Conservation (phyloP, 495 filamentous ascomycete species). For the Lepraria neglecta region DNA sequence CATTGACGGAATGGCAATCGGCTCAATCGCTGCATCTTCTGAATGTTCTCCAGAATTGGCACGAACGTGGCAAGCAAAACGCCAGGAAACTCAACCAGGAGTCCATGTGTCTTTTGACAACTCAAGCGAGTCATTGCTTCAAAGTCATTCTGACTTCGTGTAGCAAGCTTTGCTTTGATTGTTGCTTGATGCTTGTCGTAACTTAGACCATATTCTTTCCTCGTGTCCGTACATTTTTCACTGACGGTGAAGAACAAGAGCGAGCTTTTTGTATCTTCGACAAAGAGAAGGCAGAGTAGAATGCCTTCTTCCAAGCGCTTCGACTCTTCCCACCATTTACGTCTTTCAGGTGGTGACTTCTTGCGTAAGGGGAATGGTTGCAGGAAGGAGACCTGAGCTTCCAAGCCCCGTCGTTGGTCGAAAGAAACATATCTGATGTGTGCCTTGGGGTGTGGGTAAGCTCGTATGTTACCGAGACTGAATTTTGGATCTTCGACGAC, state of each 20-base stretch:
- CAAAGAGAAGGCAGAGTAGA: conserved; percentile 1
- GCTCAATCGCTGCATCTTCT: conserved; percentile 45
- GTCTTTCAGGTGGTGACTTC: conserved; percentile 5
- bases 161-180: conserved; percentile 27
- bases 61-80: conserved; percentile 61
- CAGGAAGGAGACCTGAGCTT: conserved; percentile 13
- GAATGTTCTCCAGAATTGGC: conserved; percentile 57
- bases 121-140: conserved; percentile 18
- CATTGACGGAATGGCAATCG: conserved; percentile 56
- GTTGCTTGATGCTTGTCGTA: conserved; percentile 24
- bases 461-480: conserved; percentile 27
- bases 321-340: conserved; percentile 18
- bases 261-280: conserved; percentile 1
- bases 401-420: conserved; percentile 41
- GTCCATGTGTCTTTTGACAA: conserved; percentile 23
- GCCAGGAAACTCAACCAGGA: conserved; percentile 63
- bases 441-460: conserved; percentile 29
- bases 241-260: conserved; percentile 12
- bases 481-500: conserved; percentile 18
- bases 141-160: conserved; percentile 26
- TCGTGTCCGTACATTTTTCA: neutral
- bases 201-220: conserved; percentile 21
- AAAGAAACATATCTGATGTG: conserved; percentile 15
- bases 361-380: neutral
- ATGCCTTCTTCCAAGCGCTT: conserved; percentile 15